These are phyloP conservation scores for Sporothrix schenckii DNA, from an alignment of 2,329 filamentous ascomycete species.

Conservation along the genomic window DNA sequence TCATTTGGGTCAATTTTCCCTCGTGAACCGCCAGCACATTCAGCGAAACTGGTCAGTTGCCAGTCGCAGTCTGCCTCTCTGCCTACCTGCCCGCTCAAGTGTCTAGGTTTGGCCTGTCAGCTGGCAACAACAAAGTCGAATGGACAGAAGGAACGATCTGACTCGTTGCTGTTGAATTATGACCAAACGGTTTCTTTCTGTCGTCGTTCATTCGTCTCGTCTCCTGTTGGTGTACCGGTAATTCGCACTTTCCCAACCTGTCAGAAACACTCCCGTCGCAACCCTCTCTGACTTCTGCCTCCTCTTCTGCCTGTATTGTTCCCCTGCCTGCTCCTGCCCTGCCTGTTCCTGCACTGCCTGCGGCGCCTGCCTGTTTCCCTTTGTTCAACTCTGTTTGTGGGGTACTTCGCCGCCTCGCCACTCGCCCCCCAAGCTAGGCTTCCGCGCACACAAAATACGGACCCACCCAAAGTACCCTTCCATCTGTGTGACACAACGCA, in stretches of 20 bases:
- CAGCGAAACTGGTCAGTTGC: constrained; percentile 13
- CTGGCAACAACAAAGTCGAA: constrained; percentile 3
- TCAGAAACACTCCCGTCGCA: constrained; percentile 14
- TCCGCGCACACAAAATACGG: constrained; percentile 34
- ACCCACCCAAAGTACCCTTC: constrained; percentile 40
- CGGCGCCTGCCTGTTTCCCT: constrained; percentile 23
- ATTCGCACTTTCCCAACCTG: constrained; percentile 11
- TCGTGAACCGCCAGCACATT: not conserved
- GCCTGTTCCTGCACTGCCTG: constrained; percentile 27
- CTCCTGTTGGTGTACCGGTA: constrained; percentile 16
- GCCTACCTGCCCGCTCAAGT: constrained; percentile 11
- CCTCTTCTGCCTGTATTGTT: constrained; percentile 26
- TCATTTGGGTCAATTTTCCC: not conserved
- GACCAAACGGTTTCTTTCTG: constrained; percentile 2
- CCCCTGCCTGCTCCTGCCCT: not conserved
- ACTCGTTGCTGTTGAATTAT: not conserved
- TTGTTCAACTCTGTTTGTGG: constrained; percentile 32
- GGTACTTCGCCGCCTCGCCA: constrained; percentile 38
- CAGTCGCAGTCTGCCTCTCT: constrained; percentile 3
- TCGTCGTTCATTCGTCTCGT: constrained; percentile 13
- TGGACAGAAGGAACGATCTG: constrained; percentile 9
- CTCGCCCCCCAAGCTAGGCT: constrained; percentile 42
- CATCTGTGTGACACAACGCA: constrained; percentile 31
- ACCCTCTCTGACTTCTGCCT: not conserved
- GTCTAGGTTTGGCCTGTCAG: constrained; percentile 14